phyloP scores from a whole-genome alignment of 192 early-diverging fungal genomes.

The Coemansia sp. region DNA sequence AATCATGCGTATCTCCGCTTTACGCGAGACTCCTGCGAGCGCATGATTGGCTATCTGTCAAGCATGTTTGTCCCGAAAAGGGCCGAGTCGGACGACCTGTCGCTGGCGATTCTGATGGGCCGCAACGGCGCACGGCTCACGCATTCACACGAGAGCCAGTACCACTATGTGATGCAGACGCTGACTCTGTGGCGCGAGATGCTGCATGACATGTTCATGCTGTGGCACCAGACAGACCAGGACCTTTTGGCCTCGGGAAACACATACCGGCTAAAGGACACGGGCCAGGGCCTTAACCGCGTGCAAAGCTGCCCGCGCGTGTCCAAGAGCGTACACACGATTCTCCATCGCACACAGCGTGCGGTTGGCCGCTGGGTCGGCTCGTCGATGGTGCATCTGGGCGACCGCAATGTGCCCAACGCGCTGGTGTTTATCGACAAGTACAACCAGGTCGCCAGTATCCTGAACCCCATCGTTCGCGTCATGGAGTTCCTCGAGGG shows the following conservation, averaged over 20 bases:
- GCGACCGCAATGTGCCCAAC: slow-evolving; percentile 98
- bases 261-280: slow-evolving; percentile 87
- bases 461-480: slow-evolving; percentile 82
- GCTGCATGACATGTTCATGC: slow-evolving; percentile 94
- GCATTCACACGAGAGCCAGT: slow-evolving; percentile 92
- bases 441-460: slow-evolving; percentile 97
- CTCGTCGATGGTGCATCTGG: slow-evolving; percentile 92
- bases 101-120: slow-evolving; percentile 82
- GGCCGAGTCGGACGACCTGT: slow-evolving; percentile 59
- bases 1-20: slow-evolving; percentile 91
- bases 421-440: slow-evolving; percentile 97
- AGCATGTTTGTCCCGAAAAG: slow-evolving; percentile 65
- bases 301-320: slow-evolving; percentile 86
- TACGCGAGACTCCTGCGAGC: slow-evolving; percentile 91
- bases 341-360: slow-evolving; percentile 82
- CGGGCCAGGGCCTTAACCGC: slow-evolving; percentile 95
- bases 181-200: slow-evolving; percentile 95
- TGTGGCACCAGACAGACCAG: slow-evolving; percentile 87
- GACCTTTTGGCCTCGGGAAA: slow-evolving; percentile 74
- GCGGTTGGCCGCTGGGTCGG: slow-evolving; percentile 89
- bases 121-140: slow-evolving; percentile 81
- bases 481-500: slow-evolving; percentile 72
- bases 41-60: slow-evolving; percentile 78
- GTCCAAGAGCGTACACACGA: slow-evolving; percentile 81
- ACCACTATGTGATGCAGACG: slow-evolving; percentile 89